phyloP scores from a whole-genome alignment of 83 land plant species.

The Picea abies region DNA sequence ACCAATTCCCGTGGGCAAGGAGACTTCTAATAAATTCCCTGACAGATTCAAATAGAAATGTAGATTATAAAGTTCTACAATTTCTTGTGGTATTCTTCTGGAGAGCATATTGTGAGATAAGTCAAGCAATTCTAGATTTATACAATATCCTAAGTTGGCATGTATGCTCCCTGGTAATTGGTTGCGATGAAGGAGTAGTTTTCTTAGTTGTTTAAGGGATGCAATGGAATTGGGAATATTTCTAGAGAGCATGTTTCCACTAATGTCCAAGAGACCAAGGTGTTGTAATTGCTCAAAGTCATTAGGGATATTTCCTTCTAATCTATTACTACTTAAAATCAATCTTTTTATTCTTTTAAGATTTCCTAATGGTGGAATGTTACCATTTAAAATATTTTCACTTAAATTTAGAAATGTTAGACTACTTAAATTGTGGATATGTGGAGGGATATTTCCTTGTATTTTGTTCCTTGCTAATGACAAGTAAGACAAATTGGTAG shows the following conservation, averaged over 20 bases:
- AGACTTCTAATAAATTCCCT: constrained; percentile 21
- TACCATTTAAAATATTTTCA: constrained; percentile 26
- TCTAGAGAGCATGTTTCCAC: constrained; percentile 16
- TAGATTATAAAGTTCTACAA: constrained; percentile 4
- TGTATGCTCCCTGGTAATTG: constrained; percentile 39
- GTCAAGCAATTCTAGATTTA: constrained; percentile 39
- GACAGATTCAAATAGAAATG: neutral
- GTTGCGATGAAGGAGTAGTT: constrained; percentile 29
- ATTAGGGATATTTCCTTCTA: constrained; percentile 37
- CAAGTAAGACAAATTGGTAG: neutral
- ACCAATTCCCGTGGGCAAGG: constrained; percentile 45
- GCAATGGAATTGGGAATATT: constrained; percentile 33
- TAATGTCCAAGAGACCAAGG: neutral
- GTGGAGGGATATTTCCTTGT: constrained; percentile 21
- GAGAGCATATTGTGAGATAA: constrained; percentile 34
- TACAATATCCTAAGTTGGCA: constrained; percentile 26
- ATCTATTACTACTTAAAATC: constrained; percentile 21
- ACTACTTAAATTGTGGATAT: constrained; percentile 12
- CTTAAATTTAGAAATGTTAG: neutral
- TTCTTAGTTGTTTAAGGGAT: constrained; percentile 26
- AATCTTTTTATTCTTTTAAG: constrained; percentile 18
- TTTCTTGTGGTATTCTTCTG: constrained; percentile 35
- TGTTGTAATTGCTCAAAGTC: neutral
- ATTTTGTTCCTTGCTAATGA: constrained; percentile 12
- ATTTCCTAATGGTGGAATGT: constrained; percentile 25